Base-by-base conservation (phyloP, 371 early-diverging fungal species). In the Parasitella parasitica region DNA sequence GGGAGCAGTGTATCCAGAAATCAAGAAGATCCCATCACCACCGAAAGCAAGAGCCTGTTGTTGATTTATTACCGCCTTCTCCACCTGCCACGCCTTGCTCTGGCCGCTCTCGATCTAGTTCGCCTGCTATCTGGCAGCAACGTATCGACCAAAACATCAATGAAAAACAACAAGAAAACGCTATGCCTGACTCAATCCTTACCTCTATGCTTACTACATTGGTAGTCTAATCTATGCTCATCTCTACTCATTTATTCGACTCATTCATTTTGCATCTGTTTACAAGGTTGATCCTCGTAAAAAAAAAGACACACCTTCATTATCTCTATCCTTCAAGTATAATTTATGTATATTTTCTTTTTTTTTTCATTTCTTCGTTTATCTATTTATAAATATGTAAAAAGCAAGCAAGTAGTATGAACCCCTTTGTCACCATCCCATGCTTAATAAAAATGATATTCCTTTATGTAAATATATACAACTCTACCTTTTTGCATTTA, bases 31-130 rank as follows among this genome's bases (percentile, higher is more conserved):
- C 46, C 12, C 24, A 46, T 12, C 28, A 28, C 6, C 35, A 20
- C 16, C 27, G 7, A 36, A 58, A 58, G 36, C 18, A 35, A 46
- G 16, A n/a, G 2, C 11, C 22, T 9, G 20, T 22, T 7, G 34
- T 36, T 11, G 37, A 59, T 12, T 24, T 46, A 52, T 37, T 69
- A n/a, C 64, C 69, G n/a, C 69, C 64, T 35, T 69, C 69, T 27
- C 69, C 69, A 22, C 64, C 69, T 20, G 49, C 64, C 7, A 61
- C 69, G 7, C 69, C 69, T 46, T 60, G 56, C n/a, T 56, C 66
- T 6, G 18, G 12, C 13, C 36, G 66, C 12, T 66, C 66, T 20
- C 55, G 61, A 9, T 66, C 66, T 15, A 60, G 46, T 11, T 59
- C 55, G 11, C 55, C 60, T 60, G 38, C 55, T 22, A 55, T 62